Evolutionary conservation across 306 rosid genomes (phyloP), one percentile per base, ranked within the genome.

Genomic region (Bauhinia variegata): DNA sequence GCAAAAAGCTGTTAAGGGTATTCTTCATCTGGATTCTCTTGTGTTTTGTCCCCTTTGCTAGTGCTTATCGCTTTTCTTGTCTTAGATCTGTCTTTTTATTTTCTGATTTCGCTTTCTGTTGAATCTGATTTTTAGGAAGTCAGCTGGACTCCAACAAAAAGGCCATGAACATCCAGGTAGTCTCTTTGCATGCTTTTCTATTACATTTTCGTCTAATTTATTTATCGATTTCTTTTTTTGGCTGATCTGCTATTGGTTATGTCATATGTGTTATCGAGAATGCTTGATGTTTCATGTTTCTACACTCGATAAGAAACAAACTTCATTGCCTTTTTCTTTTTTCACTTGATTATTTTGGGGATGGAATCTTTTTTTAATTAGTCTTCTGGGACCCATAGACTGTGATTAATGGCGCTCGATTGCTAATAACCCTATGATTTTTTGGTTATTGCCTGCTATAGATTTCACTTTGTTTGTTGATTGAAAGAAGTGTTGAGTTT

Each of bases 141-240:
- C 90, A 82, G 68, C 78, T 85, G 18, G 85, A 85, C 14, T 33
- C 83, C 30, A 85, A 85, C 82, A 85, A 85, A 79, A 82, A 85
- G 70, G 90, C 83, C 51, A 82, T 85, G 90, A 37, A 42, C 50
- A 85, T 82, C 71, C 87, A 82, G 90, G 90, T 79, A 76, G 28
- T 70, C 39, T 56, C 69, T 56, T 39, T 61, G 68, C 58, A 47
- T 38, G 12, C 37, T 17, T 5, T 60, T 30, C 14, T 30, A 41
- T 58, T 38, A 17, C 12, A 3, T 17, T 12, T 14, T 13, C 4
- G 33, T 32, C 31, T 32, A 14, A 11, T 48, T 32, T 11, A 36
- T 36, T 51, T 48, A 3, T 23, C 28, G 5, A 18, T 38, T 31
- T 13, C 7, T 1, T 2, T 23, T 10, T 34, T 7, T 49, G 1